Percentiles rank a stretch among this genome's conserved stretches.
These are phyloP conservation scores for Diaporthe vaccinii DNA, from an alignment of 2,329 filamentous ascomycete genomes.

Conservation along the genomic window DNA sequence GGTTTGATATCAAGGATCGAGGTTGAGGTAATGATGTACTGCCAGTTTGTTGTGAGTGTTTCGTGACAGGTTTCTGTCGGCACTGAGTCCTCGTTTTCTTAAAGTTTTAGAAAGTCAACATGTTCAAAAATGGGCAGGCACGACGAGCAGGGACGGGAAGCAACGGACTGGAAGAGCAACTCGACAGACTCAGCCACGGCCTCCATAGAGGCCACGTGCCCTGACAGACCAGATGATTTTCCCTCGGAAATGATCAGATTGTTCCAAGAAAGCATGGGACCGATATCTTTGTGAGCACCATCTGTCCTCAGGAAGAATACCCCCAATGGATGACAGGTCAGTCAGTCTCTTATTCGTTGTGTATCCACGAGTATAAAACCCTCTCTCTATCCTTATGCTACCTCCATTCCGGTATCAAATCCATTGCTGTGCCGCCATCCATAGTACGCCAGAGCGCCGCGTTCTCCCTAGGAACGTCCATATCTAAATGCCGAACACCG, in stretches of 20 bases:
- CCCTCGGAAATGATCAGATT: neutral
- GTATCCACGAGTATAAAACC: neutral
- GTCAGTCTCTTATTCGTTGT: neutral
- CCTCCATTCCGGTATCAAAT: conserved; percentile 14
- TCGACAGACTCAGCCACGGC: neutral
- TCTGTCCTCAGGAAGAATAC: neutral
- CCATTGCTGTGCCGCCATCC: conserved; percentile 37
- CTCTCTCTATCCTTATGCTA: conserved; percentile 16
- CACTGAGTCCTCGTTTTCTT: neutral
- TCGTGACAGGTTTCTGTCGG: neutral
- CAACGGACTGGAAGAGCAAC: neutral
- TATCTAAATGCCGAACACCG: conserved; percentile 73
- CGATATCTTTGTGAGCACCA: neutral
- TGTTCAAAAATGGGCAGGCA: conserved; percentile 1
- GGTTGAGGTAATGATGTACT: neutral
- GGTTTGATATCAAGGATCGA: neutral
- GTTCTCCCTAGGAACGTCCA: neutral
- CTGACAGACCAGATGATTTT: neutral
- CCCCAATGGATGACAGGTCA: neutral
- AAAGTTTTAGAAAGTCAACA: neutral
- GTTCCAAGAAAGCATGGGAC: neutral
- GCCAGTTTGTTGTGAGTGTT: neutral
- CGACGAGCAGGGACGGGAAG: neutral
- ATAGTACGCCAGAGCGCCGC: conserved; percentile 38
- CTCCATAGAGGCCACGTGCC: neutral